Percentiles rank a stretch among this genome's conserved stretches.
phyloP scores from a whole-genome alignment of 352 stramenopile genomes.

The Globisporangium viniferum region DNA sequence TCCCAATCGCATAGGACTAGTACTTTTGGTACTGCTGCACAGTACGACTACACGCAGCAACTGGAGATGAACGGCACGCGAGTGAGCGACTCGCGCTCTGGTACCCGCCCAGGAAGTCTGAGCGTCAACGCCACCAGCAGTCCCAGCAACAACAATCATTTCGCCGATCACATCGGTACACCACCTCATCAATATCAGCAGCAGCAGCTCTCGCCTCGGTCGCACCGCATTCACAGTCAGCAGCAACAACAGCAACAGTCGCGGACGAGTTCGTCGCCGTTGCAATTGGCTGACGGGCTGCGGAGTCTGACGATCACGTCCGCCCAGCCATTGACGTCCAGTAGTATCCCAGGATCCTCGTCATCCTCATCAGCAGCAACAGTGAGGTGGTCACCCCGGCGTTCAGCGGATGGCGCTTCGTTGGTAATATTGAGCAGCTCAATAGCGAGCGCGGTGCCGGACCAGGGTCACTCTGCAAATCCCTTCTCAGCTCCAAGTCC shows the following conservation, averaged over 20 bases:
- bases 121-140: not conserved
- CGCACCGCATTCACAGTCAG: slow-evolving; percentile 1
- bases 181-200: not conserved
- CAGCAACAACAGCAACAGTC: not conserved
- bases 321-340: not conserved
- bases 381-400: not conserved
- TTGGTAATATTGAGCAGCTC: not conserved
- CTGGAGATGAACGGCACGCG: slow-evolving; percentile 7
- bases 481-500: not conserved
- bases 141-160: not conserved
- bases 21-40: not conserved
- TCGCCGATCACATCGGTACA: not conserved
- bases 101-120: not conserved
- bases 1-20: not conserved
- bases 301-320: slow-evolving; percentile 11
- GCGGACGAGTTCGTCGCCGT: not conserved
- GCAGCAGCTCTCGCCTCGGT: slow-evolving; percentile 7
- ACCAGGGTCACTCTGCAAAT: not conserved
- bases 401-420: not conserved
- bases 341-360: not conserved
- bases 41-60: not conserved
- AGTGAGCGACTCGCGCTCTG: not conserved
- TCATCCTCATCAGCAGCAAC: not conserved
- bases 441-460: not conserved
- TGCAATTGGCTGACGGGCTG: not conserved